These are phyloP conservation scores for Collariella sp. DNA, from an alignment of 495 filamentous ascomycete species.

Conservation along the genomic window DNA sequence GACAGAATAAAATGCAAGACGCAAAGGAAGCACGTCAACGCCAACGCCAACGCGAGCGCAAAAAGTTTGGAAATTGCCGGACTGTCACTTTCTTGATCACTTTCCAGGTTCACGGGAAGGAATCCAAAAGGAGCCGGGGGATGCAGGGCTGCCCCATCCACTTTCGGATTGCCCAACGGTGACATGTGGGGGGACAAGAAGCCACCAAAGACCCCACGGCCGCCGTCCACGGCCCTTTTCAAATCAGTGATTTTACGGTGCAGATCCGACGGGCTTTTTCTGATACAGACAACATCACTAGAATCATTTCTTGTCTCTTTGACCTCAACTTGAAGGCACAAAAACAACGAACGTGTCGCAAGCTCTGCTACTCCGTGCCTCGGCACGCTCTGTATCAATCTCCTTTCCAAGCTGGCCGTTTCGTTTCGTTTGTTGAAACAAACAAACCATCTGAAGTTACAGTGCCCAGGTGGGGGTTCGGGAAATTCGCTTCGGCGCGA, in stretches of 20 bases:
- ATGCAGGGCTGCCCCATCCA: neutral
- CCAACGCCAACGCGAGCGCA: conserved; percentile 1
- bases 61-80: conserved; percentile 11
- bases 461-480: neutral
- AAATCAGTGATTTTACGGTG: neutral
- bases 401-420: no score
- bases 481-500: neutral
- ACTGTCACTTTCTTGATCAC: neutral
- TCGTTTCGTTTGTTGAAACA: no score
- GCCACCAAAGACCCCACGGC: neutral
- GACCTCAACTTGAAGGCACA: no score
- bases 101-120: neutral
- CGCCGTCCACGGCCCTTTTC: no score
- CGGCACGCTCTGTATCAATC: no score
- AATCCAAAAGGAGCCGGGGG: neutral
- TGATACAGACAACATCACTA: no score
- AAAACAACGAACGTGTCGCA: neutral
- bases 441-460: no score
- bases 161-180: neutral
- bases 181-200: neutral
- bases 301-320: no score
- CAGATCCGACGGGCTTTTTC: neutral
- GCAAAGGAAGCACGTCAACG: neutral
- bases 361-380: no score
- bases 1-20: neutral